Evolutionary conservation across 495 filamentous ascomycete species (phyloP).

Genomic region (Penicillium cataractarum): DNA sequence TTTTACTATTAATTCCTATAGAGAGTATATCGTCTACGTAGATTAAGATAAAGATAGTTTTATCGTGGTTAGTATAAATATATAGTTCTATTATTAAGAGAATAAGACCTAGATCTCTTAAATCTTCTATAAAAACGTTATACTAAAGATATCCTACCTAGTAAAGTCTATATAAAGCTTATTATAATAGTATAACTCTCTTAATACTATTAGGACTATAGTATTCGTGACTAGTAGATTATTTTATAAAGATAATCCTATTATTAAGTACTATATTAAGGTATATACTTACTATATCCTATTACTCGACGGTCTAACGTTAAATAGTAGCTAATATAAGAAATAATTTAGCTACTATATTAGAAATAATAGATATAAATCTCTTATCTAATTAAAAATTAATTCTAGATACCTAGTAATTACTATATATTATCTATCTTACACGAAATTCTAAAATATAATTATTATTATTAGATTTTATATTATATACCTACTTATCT

Average conservation of each 20-base stretch:
- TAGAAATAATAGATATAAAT: background rate
- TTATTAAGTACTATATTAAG: background rate
- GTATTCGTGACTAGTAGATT: background rate
- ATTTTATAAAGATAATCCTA: background rate
- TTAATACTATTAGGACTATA: background rate
- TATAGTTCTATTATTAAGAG: no score
- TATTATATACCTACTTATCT: background rate
- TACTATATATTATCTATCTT: background rate
- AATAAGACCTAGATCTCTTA: background rate
- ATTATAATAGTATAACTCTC: background rate
- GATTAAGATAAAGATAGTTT: background rate
- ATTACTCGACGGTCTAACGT: background rate
- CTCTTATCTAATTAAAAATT: background rate
- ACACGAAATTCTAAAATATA: background rate
- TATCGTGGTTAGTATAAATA: no score
- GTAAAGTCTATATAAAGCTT: background rate
- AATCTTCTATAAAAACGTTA: background rate
- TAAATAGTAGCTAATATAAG: background rate
- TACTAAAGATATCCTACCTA: background rate
- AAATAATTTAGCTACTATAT: background rate
- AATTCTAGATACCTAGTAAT: background rate
- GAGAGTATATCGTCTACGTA: background rate
- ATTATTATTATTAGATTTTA: background rate
- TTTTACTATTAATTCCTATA: no score
- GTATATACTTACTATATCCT: background rate